A percentile compares a stretch with the other conserved stretches of the same genome.
phyloP scores from a whole-genome alignment of 2,329 filamentous ascomycete species.

The Hypomyces perniciosus region DNA sequence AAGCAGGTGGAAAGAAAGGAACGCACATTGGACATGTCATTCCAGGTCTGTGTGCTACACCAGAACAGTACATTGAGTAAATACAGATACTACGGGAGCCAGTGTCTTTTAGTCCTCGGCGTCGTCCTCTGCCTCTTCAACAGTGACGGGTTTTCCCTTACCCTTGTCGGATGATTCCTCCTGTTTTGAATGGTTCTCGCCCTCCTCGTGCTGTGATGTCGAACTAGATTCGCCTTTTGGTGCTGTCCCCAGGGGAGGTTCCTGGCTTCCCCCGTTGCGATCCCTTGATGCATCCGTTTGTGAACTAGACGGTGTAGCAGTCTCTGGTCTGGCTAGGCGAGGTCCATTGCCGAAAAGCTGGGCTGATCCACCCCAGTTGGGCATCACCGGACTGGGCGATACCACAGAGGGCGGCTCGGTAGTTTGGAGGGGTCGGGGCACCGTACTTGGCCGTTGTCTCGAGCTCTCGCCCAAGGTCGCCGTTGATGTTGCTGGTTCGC shows the following conservation, averaged over 20 bases:
- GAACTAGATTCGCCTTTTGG: slow-evolving; percentile 10
- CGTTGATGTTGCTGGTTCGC: background rate
- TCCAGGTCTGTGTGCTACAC: no score
- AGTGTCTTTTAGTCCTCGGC: no score
- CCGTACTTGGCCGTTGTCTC: background rate
- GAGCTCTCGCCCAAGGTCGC: background rate
- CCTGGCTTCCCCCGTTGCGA: background rate
- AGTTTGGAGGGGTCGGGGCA: slow-evolving; percentile 1
- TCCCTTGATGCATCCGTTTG: slow-evolving; percentile 6
- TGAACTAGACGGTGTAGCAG: slow-evolving; percentile 5
- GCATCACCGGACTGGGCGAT: slow-evolving; percentile 42
- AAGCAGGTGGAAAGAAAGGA: no score
- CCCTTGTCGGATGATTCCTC: slow-evolving; percentile 27
- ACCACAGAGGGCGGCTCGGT: slow-evolving; percentile 32
- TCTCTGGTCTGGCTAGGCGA: slow-evolving; percentile 20
- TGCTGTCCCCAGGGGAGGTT: slow-evolving; percentile 4
- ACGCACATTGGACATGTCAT: no score
- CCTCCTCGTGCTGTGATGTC: slow-evolving; percentile 11
- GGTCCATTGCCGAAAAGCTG: slow-evolving; percentile 39
- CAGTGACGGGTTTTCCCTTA: slow-evolving; percentile 40
- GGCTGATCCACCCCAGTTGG: slow-evolving; percentile 46
- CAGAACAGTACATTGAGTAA: no score
- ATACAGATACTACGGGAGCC: no score
- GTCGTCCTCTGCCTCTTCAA: slow-evolving; percentile 40
- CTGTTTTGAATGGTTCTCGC: slow-evolving; percentile 9